phyloP scores from a whole-genome alignment of 352 stramenopile species.

The Blastocystis sp. region DNA sequence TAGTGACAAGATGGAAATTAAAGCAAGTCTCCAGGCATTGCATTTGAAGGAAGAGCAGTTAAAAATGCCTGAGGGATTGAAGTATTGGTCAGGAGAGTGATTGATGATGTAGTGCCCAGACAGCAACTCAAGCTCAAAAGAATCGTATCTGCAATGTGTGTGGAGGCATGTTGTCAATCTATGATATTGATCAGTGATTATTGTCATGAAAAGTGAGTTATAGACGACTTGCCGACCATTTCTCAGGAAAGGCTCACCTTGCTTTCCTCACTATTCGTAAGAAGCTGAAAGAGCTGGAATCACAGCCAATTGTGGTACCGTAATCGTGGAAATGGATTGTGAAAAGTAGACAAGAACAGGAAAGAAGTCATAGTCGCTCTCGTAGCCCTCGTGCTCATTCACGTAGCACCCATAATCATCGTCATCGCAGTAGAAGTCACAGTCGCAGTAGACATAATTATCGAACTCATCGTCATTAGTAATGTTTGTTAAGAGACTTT shows the following conservation, averaged over 20 bases:
- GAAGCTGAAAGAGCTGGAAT: slow-evolving; percentile 48
- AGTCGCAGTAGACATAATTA: slow-evolving; percentile 19
- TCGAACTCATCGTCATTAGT: slow-evolving; percentile 5
- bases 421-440: neutral
- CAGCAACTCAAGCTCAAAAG: slow-evolving; percentile 48
- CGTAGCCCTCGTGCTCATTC: neutral
- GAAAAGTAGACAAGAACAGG: neutral
- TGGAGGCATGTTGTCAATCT: slow-evolving; percentile 63
- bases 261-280: slow-evolving; percentile 64
- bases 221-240: slow-evolving; percentile 63
- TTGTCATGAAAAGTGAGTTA: neutral
- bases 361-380: neutral
- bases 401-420: neutral
- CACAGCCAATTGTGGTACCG: neutral
- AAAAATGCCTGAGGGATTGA: slow-evolving; percentile 13
- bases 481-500: slow-evolving; percentile 29
- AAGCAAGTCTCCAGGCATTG: slow-evolving; percentile 22
- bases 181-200: slow-evolving; percentile 51
- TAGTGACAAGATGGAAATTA: slow-evolving; percentile 7
- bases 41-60: slow-evolving; percentile 47
- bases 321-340: neutral
- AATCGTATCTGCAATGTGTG: slow-evolving; percentile 63
- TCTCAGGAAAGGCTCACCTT: slow-evolving; percentile 56
- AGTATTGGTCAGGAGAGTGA: neutral
- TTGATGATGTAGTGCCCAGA: slow-evolving; percentile 15